Conservation (phyloP, 2,329 filamentous ascomycete genomes). For the Aaosphaeria arxii region DNA sequence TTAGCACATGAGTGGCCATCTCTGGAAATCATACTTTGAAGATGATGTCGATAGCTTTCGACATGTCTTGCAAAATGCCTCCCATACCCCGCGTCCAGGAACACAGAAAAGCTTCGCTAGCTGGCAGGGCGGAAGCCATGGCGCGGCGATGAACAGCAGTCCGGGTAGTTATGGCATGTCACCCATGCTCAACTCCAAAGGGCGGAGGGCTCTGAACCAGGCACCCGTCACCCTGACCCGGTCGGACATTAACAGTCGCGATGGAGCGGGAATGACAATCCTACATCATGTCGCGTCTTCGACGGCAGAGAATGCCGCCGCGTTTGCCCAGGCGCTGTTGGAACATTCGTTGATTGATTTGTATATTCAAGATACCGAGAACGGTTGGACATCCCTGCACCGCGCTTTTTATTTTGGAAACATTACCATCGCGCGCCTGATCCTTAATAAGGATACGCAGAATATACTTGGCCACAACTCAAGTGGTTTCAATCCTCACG, state of each 20-base stretch:
- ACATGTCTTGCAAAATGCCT: conserved; percentile 75
- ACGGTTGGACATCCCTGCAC: conserved; percentile 93
- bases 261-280: conserved; percentile 76
- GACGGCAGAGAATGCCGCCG: conserved; percentile 62
- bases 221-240: conserved; percentile 46
- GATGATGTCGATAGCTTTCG: conserved; percentile 96
- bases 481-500: conserved; percentile 57
- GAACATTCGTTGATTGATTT: conserved; percentile 81
- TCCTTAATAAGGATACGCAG: conserved; percentile 74
- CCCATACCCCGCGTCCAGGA: conserved; percentile 52
- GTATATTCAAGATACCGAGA: conserved; percentile 84
- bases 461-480: conserved; percentile 62
- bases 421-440: conserved; percentile 75
- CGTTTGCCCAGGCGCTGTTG: conserved; percentile 76
- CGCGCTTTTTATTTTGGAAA: conserved; percentile 89
- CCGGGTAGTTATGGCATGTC: conserved; percentile 48
- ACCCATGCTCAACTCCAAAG: conserved; percentile 38
- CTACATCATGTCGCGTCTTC: conserved; percentile 83
- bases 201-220: conserved; percentile 22
- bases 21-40: conserved; percentile 96
- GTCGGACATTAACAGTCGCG: conserved; percentile 79
- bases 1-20: conserved; percentile 84
- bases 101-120: conserved; percentile 49
- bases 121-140: conserved; percentile 28
- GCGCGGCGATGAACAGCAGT: conserved; percentile 42